Conservation (phyloP, 805 yeast species). For the Pachysolen tannophilus region DNA sequence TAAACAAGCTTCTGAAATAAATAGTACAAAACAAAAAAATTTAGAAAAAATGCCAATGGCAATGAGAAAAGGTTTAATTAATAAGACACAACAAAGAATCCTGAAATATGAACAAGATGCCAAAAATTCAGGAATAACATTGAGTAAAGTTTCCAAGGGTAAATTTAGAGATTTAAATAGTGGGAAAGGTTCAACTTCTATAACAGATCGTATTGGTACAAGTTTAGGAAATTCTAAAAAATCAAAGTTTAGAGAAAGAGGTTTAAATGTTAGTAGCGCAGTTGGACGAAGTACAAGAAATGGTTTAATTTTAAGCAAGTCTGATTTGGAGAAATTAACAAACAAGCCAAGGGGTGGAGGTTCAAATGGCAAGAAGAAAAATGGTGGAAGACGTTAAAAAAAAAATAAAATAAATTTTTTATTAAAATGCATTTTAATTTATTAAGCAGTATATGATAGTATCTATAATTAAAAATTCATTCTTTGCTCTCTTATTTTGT, state of each 20-base stretch:
- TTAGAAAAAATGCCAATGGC: slow-evolving; percentile 84
- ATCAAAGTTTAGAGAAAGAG: slow-evolving; percentile 53
- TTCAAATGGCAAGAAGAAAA: slow-evolving; percentile 8
- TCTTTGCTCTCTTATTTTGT: slow-evolving; percentile 43
- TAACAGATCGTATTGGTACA: slow-evolving; percentile 45
- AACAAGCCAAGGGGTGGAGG: too few species aligned
- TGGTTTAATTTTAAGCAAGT: slow-evolving; percentile 64
- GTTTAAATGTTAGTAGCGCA: slow-evolving; percentile 58
- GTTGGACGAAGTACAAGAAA: slow-evolving; percentile 74
- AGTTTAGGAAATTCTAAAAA: slow-evolving; percentile 32
- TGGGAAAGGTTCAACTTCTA: slow-evolving; percentile 44
- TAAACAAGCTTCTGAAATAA: slow-evolving; percentile 31
- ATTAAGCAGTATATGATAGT: too few species aligned
- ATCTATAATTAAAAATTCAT: slow-evolving; percentile 27
- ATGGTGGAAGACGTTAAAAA: slow-evolving; percentile 10
- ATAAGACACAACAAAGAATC: slow-evolving; percentile 43
- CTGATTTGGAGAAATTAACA: slow-evolving; percentile 50
- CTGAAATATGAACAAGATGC: slow-evolving; percentile 68
- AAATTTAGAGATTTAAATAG: slow-evolving; percentile 48
- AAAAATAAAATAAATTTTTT: slow-evolving; percentile 4
- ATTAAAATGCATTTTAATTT: background rate
- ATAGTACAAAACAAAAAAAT: slow-evolving; percentile 24
- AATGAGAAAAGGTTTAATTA: slow-evolving; percentile 77
- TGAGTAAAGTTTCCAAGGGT: slow-evolving; percentile 64
- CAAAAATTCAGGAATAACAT: slow-evolving; percentile 81